Conservation (phyloP, 2,329 filamentous ascomycete genomes). For the Aspergillus sp. region DNA sequence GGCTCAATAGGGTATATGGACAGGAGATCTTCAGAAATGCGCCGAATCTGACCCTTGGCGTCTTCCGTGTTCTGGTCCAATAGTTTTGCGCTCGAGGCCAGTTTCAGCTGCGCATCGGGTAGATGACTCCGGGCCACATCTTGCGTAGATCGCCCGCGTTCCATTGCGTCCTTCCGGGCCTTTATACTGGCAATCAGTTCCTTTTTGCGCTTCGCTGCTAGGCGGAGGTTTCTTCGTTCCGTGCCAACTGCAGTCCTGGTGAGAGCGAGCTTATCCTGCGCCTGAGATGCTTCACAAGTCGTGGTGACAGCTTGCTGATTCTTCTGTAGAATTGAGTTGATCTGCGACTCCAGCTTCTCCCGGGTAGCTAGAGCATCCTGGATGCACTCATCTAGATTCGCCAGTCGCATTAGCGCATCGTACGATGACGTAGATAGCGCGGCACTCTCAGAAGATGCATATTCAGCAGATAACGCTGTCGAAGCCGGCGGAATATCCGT, state of each 20-base stretch:
- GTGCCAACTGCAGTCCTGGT: slow-evolving; percentile 49
- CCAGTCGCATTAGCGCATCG: slow-evolving; percentile 77
- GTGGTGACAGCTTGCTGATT: slow-evolving; percentile 27
- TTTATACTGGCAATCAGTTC: slow-evolving; percentile 62
- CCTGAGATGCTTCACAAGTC: slow-evolving; percentile 29
- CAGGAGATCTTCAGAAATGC: slow-evolving; percentile 77
- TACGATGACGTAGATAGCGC: slow-evolving; percentile 69
- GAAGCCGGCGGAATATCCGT: slow-evolving; percentile 55
- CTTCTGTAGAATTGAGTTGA: slow-evolving; percentile 49
- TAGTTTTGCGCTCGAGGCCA: slow-evolving; percentile 51
- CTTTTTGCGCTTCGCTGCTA: slow-evolving; percentile 56
- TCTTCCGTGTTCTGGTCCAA: slow-evolving; percentile 52
- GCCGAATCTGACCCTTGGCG: slow-evolving; percentile 76
- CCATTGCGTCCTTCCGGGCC: slow-evolving; percentile 61
- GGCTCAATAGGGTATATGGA: slow-evolving; percentile 76
- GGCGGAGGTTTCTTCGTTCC: slow-evolving; percentile 60
- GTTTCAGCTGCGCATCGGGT: slow-evolving; percentile 52
- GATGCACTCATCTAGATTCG: slow-evolving; percentile 82
- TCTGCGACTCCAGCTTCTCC: slow-evolving; percentile 67
- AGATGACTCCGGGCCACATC: slow-evolving; percentile 55
- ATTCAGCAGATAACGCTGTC: slow-evolving; percentile 13
- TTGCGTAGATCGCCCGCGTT: slow-evolving; percentile 55
- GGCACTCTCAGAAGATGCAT: slow-evolving; percentile 31
- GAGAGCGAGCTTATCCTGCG: slow-evolving; percentile 34
- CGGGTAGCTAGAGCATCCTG: slow-evolving; percentile 79